Conservation (phyloP, 495 filamentous ascomycete genomes). For the Penicillium nucicola region DNA sequence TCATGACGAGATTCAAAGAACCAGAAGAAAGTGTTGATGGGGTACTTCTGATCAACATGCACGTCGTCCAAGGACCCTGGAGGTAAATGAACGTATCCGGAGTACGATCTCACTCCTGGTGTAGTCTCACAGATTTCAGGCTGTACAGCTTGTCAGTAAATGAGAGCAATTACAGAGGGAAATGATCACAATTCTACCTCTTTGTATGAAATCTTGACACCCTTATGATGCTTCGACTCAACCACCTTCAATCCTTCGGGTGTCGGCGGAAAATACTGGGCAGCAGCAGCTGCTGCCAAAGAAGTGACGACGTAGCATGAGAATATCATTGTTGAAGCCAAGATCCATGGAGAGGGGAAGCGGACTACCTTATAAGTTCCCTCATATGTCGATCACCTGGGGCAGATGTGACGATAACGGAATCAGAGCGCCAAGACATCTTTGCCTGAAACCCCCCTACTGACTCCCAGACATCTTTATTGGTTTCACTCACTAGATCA, state of each 20-base stretch:
- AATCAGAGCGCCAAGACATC: too few species aligned
- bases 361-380: too few species aligned
- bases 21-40: conserved; percentile 47
- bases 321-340: not conserved
- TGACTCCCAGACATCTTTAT: too few species aligned
- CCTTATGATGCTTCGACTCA: conserved; percentile 55
- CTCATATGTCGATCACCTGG: too few species aligned
- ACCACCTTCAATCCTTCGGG: conserved; percentile 51
- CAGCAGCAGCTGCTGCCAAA: conserved; percentile 19
- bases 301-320: conserved; percentile 12
- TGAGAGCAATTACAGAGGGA: not conserved
- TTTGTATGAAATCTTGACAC: conserved; percentile 63
- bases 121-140: conserved; percentile 52
- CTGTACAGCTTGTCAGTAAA: conserved; percentile 25
- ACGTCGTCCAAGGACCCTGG: conserved; percentile 33
- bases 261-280: conserved; percentile 55
- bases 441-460: too few species aligned
- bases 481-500: too few species aligned
- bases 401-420: too few species aligned
- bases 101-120: conserved; percentile 41
- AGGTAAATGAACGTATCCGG: conserved; percentile 43
- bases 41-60: conserved; percentile 30
- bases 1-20: conserved; percentile 45
- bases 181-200: conserved; percentile 36
- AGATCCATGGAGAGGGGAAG: too few species aligned